These are phyloP conservation scores for Naegleria fowleri DNA, from an alignment of 208 protist species.

Conservation along the genomic window DNA sequence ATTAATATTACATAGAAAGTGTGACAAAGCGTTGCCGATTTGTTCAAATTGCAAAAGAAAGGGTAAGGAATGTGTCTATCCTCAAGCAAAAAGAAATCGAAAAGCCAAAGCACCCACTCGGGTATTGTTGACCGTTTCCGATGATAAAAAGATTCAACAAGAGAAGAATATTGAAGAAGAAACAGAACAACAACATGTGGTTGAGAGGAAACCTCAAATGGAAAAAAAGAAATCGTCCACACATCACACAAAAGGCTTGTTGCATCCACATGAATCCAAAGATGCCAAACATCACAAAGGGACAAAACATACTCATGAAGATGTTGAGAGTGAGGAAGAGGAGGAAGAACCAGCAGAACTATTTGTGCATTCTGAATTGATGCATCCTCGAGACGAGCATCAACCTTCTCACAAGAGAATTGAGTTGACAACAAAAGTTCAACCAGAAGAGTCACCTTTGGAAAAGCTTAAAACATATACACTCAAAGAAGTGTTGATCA, in stretches of 20 bases:
- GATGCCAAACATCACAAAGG: not conserved
- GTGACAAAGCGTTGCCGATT: not conserved
- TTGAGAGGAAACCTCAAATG: not conserved
- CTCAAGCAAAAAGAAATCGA: not conserved
- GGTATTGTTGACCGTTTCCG: not conserved
- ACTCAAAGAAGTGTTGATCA: not conserved
- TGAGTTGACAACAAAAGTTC: not conserved
- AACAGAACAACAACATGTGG: not conserved
- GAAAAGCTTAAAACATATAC: not conserved
- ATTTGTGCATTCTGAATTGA: not conserved
- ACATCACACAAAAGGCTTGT: too few relatives aligned
- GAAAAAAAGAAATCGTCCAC: not conserved
- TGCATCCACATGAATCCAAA: too few relatives aligned
- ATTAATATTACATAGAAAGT: not conserved
- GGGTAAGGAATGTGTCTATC: not conserved
- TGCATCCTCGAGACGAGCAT: not conserved
- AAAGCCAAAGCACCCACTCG: not conserved
- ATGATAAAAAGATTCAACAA: not conserved
- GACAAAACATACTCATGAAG: not conserved
- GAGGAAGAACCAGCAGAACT: not conserved
- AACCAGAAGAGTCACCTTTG: not conserved
- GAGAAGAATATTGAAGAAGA: not conserved
- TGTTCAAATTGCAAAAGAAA: not conserved
- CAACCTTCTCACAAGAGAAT: not conserved
- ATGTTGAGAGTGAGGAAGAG: not conserved